Conservation (phyloP, 352 stramenopile species). For the Plasmopara viticola region DNA sequence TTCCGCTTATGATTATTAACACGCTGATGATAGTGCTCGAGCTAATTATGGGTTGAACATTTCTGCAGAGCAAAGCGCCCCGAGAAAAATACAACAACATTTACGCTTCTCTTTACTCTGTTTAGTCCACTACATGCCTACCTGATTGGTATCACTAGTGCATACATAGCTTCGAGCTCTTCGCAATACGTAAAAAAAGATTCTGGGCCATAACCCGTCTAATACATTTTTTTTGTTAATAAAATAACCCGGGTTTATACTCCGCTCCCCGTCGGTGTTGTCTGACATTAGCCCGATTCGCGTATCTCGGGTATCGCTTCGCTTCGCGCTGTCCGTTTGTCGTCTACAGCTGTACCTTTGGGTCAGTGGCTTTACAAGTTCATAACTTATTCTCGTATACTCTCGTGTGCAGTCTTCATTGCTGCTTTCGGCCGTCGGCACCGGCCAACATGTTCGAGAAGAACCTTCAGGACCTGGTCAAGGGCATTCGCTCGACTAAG, state of each 20-base stretch:
- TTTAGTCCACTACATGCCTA: neutral
- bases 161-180: too few species aligned
- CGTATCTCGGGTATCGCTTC: slow-evolving; percentile 4
- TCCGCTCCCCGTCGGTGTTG: slow-evolving; percentile 3
- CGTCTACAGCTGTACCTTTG: neutral
- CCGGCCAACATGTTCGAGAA: slow-evolving; percentile 95
- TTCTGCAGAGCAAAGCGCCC: neutral
- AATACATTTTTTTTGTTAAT: slow-evolving; percentile 13
- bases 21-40: slow-evolving; percentile 76
- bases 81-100: slow-evolving; percentile 11
- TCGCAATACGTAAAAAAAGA: slow-evolving; percentile 6
- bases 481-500: slow-evolving; percentile 97
- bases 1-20: slow-evolving; percentile 80
- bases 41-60: slow-evolving; percentile 57
- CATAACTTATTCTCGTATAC: neutral
- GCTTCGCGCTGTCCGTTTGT: neutral
- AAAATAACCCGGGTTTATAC: slow-evolving; percentile 12
- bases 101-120: slow-evolving; percentile 1
- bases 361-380: neutral
- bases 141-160: too few species aligned
- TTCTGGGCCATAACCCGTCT: slow-evolving; percentile 21
- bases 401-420: slow-evolving; percentile 2
- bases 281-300: slow-evolving; percentile 25
- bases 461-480: slow-evolving; percentile 97
- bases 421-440: neutral